These are phyloP conservation scores for Calendula officinalis DNA, from an alignment of 129 eudicot species.

Conservation along the genomic window DNA sequence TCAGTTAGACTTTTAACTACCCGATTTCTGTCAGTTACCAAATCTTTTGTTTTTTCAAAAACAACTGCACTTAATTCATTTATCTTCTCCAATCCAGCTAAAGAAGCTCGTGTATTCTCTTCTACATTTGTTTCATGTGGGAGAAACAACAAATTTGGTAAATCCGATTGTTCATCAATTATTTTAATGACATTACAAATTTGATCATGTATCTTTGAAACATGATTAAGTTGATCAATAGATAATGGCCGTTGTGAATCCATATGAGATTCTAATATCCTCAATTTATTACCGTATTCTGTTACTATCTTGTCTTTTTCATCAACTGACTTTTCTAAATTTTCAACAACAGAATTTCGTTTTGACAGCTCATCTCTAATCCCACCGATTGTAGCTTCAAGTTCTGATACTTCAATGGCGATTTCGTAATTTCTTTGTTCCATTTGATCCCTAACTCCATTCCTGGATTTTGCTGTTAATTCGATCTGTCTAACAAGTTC, in stretches of 20 bases:
- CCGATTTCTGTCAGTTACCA: slow-evolving; percentile 55
- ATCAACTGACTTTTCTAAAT: slow-evolving; percentile 39
- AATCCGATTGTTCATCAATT: slow-evolving; percentile 62
- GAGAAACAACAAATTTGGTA: slow-evolving; percentile 78
- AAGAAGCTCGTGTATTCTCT: slow-evolving; percentile 83
- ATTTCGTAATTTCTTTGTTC: slow-evolving; percentile 91
- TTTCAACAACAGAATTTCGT: slow-evolving; percentile 43
- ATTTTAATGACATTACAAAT: slow-evolving; percentile 60
- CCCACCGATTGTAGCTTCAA: slow-evolving; percentile 72
- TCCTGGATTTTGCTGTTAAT: slow-evolving; percentile 47
- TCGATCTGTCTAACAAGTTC: slow-evolving; percentile 78
- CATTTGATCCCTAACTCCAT: slow-evolving; percentile 75
- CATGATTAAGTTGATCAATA: slow-evolving; percentile 61
- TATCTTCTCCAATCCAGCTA: slow-evolving; percentile 86
- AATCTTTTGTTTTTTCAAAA: slow-evolving; percentile 57
- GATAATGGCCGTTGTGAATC: slow-evolving; percentile 73
- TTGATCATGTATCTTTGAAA: slow-evolving; percentile 65
- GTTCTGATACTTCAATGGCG: slow-evolving; percentile 92
- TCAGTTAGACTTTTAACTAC: slow-evolving; percentile 74
- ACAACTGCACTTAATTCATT: slow-evolving; percentile 58
- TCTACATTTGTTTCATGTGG: slow-evolving; percentile 84
- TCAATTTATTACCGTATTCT: slow-evolving; percentile 51
- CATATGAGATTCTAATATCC: slow-evolving; percentile 54
- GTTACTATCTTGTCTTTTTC: slow-evolving; percentile 53
- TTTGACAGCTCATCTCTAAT: slow-evolving; percentile 65